phyloP scores from a whole-genome alignment of 441 rosid genomes.

The Populus hybrid region DNA sequence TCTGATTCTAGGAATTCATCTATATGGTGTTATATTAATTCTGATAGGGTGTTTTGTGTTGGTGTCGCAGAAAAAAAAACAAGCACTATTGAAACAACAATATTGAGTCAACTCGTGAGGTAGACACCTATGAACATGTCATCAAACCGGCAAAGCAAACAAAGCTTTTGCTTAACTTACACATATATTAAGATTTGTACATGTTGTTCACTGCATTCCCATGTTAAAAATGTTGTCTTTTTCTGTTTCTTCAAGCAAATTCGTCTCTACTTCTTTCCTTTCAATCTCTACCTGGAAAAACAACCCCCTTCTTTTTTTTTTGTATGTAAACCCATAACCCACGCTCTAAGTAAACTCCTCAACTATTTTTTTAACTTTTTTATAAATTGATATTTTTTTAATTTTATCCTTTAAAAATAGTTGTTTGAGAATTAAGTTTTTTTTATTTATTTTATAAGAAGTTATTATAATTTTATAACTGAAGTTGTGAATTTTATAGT shows the following conservation, averaged over 20 bases:
- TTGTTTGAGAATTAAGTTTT: no score
- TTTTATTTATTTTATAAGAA: no score
- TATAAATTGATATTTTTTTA: no score
- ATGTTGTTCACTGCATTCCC: neutral
- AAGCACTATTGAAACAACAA: no score
- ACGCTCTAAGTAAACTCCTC: conserved; percentile 61
- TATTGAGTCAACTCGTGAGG: no score
- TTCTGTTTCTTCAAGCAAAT: conserved; percentile 71
- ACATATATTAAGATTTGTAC: neutral
- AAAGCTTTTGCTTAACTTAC: conserved; percentile 35
- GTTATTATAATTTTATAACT: no score
- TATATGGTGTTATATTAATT: no score
- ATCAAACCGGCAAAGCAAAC: conserved; percentile 44
- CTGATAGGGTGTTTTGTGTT: no score
- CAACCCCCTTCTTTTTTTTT: conserved; percentile 15
- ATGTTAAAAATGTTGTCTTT: conserved; percentile 8
- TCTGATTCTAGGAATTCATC: no score
- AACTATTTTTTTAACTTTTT: conserved; percentile 29
- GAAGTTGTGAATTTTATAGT: no score
- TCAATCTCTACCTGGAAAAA: conserved; percentile 21
- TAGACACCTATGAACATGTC: conserved; percentile 23
- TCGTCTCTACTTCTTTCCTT: conserved; percentile 30
- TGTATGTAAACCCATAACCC: conserved; percentile 30
- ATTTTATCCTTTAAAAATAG: no score
- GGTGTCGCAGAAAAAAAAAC: no score